Evolutionary conservation across 2,329 filamentous ascomycete species (phyloP), one percentile per base, ranked within the genome.

Genomic region (Neonectria faginata): DNA sequence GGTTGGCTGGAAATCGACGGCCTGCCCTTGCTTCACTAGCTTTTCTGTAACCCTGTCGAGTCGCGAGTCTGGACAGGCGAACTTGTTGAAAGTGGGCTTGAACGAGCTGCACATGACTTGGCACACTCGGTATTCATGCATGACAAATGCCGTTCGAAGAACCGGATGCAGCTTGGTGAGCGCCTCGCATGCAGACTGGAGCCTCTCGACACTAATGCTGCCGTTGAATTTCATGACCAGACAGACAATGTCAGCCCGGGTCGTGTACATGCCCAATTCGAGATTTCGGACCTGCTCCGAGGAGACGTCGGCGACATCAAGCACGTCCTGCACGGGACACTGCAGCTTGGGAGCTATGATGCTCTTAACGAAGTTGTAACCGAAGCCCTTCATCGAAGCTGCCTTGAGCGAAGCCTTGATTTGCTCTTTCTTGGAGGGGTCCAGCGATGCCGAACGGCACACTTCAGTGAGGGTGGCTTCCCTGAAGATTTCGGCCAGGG

Each of bases 111-210:
- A 72, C 36, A 83, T 80, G 0, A 83, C 82, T 70, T 87, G 85
- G 67, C 83, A 85, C 0, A 86, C 76, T 2, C 77, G 78, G 7
- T 83, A 79, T 11, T 81, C 79, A 51, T 85, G 79, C 0, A 79
- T 74, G 2, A 84, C 78, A 59, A 89, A 89, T 0, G 83, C 81
- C 0, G 87, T 88, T 22, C 86, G 83, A 8, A 89, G 78, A 29
- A 86, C 84, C 0, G 84, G 81, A 45, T 87, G 85, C 39, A 83
- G 77, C 36, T 75, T 74, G 0, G 77, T 76, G 9, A 87, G 76
- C 12, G 79, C 78, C 22, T 78, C 76, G 67, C 84, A 86, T 0
- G 84, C 83, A 1, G 79, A 77, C 62, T 85, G 80, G 1, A 86
- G 79, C 64, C 80, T 81, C 45, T 79, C 77, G 48, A 74, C 68